phyloP scores from a whole-genome alignment of 192 early-diverging fungal species.

The Backusella parvicylindrica region DNA sequence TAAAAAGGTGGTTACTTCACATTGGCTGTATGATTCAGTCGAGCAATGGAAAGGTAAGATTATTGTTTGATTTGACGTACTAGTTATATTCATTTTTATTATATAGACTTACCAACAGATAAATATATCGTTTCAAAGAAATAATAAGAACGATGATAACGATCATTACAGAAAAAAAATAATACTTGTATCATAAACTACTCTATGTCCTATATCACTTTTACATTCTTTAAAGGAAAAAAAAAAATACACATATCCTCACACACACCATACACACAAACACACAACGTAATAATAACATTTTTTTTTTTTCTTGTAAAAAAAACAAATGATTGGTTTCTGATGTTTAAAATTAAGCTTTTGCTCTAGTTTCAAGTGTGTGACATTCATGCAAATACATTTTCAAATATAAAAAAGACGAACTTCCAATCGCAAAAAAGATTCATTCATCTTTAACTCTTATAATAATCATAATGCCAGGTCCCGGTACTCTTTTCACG shows the following conservation, averaged over 20 bases:
- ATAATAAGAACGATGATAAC: not conserved
- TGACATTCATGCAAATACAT: not conserved
- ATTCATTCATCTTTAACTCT: not conserved
- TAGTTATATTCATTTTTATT: not conserved
- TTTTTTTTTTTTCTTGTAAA: not conserved
- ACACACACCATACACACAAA: too few relatives aligned
- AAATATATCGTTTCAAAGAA: not conserved
- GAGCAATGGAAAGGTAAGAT: slow-evolving; percentile 13
- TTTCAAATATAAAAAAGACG: not conserved
- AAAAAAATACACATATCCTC: too few relatives aligned
- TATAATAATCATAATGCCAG: slow-evolving; percentile 21
- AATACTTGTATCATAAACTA: not conserved
- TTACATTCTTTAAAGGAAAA: too few relatives aligned
- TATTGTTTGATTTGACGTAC: not conserved
- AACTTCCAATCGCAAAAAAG: too few relatives aligned
- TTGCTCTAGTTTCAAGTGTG: not conserved
- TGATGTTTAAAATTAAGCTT: not conserved
- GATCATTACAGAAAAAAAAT: not conserved
- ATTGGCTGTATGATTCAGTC: slow-evolving; percentile 7
- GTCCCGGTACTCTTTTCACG: slow-evolving; percentile 30
- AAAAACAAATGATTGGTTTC: not conserved
- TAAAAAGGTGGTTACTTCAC: not conserved
- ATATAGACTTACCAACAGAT: not conserved
- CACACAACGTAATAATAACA: too few relatives aligned
- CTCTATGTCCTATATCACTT: not conserved